Conservation (phyloP, 148 eudicot species). For the Persicaria maculosa region DNA sequence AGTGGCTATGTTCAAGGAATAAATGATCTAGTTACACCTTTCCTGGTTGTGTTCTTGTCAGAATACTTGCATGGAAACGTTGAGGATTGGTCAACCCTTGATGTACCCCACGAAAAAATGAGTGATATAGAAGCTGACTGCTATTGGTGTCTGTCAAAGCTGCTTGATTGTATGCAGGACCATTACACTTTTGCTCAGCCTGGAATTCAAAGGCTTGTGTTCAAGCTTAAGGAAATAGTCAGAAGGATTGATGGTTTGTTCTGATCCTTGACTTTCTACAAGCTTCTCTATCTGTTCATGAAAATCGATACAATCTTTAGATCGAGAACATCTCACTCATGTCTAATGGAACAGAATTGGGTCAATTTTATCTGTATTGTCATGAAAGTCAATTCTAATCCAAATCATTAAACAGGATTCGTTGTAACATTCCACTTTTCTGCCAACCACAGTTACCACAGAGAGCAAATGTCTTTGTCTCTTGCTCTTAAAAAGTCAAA, state of each 20-base stretch:
- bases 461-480: too few species aligned
- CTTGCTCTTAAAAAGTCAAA: too few species aligned
- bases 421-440: too few species aligned
- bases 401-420: too few species aligned
- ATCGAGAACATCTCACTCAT: background rate
- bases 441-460: too few species aligned
- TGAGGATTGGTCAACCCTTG: conserved; percentile 59
- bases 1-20: conserved; percentile 99
- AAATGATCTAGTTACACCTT: conserved; percentile 91
- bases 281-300: background rate
- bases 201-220: conserved; percentile 94
- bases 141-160: conserved; percentile 88
- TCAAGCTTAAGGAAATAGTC: conserved; percentile 88
- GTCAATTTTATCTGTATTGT: background rate
- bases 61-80: conserved; percentile 69
- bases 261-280: background rate
- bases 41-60: conserved; percentile 89
- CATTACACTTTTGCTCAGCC: conserved; percentile 99
- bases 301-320: background rate
- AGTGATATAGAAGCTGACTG: conserved; percentile 86
- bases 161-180: conserved; percentile 97
- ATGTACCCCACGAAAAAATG: conserved; percentile 54
- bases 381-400: background rate
- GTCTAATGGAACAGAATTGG: background rate
- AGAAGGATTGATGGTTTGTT: conserved; percentile 80